Conservation (phyloP, 768 basidiomycete species). For the Serendipita indica region DNA sequence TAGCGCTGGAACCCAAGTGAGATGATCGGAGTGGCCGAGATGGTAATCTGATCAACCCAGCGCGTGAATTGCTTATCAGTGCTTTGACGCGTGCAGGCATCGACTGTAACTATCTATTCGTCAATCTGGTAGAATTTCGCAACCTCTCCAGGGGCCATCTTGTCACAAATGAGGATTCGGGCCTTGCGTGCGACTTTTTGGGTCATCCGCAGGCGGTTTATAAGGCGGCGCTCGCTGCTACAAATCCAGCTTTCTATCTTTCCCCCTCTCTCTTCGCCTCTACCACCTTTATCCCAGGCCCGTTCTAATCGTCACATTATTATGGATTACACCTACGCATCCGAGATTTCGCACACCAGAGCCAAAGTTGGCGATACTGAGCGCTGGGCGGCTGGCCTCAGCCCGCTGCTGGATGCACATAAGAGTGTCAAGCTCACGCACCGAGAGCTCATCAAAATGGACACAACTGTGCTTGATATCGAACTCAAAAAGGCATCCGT, state of each 20-base stretch:
- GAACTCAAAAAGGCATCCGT: slow-evolving; percentile 6
- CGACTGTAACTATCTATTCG: no score
- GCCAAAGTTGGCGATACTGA: slow-evolving; percentile 8
- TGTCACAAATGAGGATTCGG: no score
- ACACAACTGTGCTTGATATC: background rate
- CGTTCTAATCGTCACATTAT: background rate
- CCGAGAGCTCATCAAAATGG: slow-evolving; percentile 4
- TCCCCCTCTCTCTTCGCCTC: background rate
- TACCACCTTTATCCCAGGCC: background rate
- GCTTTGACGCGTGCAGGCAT: no score
- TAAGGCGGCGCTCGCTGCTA: background rate
- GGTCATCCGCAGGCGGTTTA: no score
- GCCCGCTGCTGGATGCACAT: background rate
- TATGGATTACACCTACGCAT: background rate
- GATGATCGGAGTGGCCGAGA: no score
- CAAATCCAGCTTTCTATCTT: background rate
- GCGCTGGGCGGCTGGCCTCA: background rate
- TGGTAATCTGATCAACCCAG: no score
- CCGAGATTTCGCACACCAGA: slow-evolving; percentile 2
- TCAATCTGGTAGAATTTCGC: no score
- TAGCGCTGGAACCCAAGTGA: no score
- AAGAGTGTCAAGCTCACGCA: background rate
- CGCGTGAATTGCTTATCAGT: no score
- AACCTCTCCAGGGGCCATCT: no score
- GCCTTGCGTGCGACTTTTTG: no score